A percentile compares a stretch with the other conserved stretches of the same genome.
phyloP scores from a whole-genome alignment of 306 rosid species.

The Inga laurina region DNA sequence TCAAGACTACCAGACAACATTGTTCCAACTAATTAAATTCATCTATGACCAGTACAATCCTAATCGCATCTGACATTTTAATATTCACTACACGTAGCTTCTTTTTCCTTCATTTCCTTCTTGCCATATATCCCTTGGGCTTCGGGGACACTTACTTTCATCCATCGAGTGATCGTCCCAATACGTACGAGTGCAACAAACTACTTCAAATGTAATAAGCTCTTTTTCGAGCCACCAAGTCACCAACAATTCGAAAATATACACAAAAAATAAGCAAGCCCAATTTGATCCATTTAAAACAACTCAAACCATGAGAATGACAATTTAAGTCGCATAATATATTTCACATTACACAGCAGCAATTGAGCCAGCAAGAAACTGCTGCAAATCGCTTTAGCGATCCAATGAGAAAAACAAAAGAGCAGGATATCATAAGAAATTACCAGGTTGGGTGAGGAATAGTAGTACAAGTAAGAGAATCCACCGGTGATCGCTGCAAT shows the following conservation, averaged over 20 bases:
- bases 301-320: neutral
- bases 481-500: conserved; percentile 88
- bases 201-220: neutral
- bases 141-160: neutral
- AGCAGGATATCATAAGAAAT: neutral
- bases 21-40: neutral
- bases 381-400: neutral
- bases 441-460: conserved; percentile 68
- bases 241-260: neutral
- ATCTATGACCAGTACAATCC: neutral
- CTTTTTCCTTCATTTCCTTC: neutral
- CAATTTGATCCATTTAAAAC: neutral
- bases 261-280: neutral
- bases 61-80: neutral
- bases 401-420: neutral
- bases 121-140: neutral
- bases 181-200: neutral
- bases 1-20: neutral
- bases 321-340: neutral
- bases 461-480: conserved; percentile 63
- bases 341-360: neutral
- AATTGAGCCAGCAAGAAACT: neutral
- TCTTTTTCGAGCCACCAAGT: neutral
- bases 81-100: neutral
- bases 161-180: neutral